These are phyloP conservation scores for Saururus chinensis DNA, from an alignment of 164 flowering plant genomes.

Conservation along the genomic window DNA sequence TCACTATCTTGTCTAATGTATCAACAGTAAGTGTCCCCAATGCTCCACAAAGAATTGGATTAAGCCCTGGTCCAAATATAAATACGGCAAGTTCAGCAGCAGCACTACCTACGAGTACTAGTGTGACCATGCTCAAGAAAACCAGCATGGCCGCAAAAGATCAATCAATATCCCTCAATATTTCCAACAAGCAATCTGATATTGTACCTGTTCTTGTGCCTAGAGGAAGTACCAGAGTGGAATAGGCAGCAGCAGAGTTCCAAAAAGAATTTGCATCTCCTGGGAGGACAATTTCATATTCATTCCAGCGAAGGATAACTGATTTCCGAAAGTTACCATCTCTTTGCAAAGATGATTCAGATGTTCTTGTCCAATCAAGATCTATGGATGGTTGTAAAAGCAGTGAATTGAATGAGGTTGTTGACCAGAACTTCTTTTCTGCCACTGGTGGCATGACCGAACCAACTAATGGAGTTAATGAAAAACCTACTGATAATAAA, in stretches of 20 bases:
- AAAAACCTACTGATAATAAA: conserved; percentile 35
- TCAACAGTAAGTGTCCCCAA: conserved; percentile 61
- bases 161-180: conserved; percentile 36
- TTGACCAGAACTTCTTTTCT: conserved; percentile 32
- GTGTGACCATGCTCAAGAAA: conserved; percentile 38
- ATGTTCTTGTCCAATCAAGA: conserved; percentile 29
- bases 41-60: conserved; percentile 66
- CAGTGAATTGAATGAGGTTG: conserved; percentile 25
- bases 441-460: conserved; percentile 22
- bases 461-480: conserved; percentile 28
- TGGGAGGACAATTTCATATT: conserved; percentile 45
- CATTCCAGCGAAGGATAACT: conserved; percentile 42
- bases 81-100: conserved; percentile 23
- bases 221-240: conserved; percentile 9
- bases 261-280: conserved; percentile 41
- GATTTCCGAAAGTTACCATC: conserved; percentile 42
- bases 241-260: conserved; percentile 33
- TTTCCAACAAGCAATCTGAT: conserved; percentile 46
- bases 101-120: conserved; percentile 14
- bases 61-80: conserved; percentile 32
- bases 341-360: conserved; percentile 42
- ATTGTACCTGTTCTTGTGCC: conserved; percentile 60
- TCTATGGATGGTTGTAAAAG: conserved; percentile 18
- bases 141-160: conserved; percentile 24
- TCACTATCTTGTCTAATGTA: conserved; percentile 19